phyloP scores from a whole-genome alignment of 441 rosid species.

The Jatropha podagrica region DNA sequence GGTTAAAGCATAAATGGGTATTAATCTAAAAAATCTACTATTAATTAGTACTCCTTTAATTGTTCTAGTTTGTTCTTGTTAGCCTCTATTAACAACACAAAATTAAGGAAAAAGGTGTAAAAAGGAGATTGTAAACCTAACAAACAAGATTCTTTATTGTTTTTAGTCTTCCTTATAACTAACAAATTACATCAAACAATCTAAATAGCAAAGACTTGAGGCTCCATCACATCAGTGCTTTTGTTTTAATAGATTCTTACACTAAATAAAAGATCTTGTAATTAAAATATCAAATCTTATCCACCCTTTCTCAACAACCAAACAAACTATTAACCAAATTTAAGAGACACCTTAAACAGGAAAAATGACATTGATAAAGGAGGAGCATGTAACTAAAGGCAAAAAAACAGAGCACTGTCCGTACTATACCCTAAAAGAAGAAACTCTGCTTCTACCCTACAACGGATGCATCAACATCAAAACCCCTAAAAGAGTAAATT shows the following conservation, averaged over 20 bases:
- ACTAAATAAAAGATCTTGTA: neutral
- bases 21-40: neutral
- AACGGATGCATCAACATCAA: slow-evolving; percentile 21
- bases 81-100: neutral
- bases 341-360: slow-evolving; percentile 16
- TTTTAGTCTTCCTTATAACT: neutral
- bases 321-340: slow-evolving; percentile 20
- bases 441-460: slow-evolving; percentile 12
- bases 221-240: slow-evolving; percentile 19
- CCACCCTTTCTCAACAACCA: slow-evolving; percentile 18
- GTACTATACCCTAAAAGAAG: slow-evolving; percentile 25
- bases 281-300: slow-evolving; percentile 2
- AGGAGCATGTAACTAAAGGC: slow-evolving; percentile 19
- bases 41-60: neutral
- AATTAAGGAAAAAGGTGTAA: neutral
- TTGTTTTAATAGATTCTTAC: slow-evolving; percentile 4
- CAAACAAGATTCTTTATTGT: neutral
- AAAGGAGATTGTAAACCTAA: neutral
- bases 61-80: slow-evolving; percentile 4
- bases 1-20: neutral
- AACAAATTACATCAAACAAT: neutral
- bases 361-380: slow-evolving; percentile 28
- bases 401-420: slow-evolving; percentile 25
- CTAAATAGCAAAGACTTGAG: neutral
- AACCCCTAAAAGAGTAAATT: slow-evolving; percentile 22